Percentiles rank a stretch among this genome's conserved stretches.
phyloP scores from a whole-genome alignment of 257 asterid genomes.

The Nyctanthes arbortristis region DNA sequence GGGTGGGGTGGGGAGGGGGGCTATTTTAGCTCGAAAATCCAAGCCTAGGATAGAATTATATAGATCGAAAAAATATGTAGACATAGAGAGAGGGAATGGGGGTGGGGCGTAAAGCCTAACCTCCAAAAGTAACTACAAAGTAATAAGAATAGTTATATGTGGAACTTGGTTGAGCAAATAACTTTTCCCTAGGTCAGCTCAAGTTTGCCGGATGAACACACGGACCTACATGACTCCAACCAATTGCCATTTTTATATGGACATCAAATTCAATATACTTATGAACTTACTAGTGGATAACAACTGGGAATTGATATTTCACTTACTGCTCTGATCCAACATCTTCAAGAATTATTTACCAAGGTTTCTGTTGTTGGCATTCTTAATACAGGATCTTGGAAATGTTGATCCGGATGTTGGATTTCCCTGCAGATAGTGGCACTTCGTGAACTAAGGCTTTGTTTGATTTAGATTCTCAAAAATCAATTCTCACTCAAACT shows the following conservation, averaged over 20 bases:
- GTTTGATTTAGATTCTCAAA: too few species aligned
- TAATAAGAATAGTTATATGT: neutral
- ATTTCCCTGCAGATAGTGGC: slow-evolving; percentile 44
- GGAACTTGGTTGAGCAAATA: neutral
- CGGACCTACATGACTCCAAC: neutral
- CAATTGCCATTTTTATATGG: neutral
- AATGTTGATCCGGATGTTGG: slow-evolving; percentile 77
- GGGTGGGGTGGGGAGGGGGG: too few species aligned
- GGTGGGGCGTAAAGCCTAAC: too few species aligned
- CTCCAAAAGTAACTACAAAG: too few species aligned
- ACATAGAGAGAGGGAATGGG: too few species aligned
- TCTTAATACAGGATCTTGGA: slow-evolving; percentile 57
- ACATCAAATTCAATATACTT: neutral
- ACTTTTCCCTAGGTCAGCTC: neutral
- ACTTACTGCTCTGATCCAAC: slow-evolving; percentile 7
- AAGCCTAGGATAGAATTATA: too few species aligned
- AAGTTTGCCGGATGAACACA: neutral
- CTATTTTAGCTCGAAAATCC: too few species aligned
- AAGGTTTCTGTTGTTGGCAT: slow-evolving; percentile 18
- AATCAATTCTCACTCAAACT: too few species aligned
- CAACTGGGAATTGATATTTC: neutral
- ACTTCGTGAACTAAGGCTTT: slow-evolving; percentile 36
- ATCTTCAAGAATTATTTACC: slow-evolving; percentile 10
- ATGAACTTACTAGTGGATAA: neutral
- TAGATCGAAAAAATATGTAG: too few species aligned